These are phyloP conservation scores for Cladorrhinum sp. DNA, from an alignment of 2,329 filamentous ascomycete genomes.

Conservation along the genomic window DNA sequence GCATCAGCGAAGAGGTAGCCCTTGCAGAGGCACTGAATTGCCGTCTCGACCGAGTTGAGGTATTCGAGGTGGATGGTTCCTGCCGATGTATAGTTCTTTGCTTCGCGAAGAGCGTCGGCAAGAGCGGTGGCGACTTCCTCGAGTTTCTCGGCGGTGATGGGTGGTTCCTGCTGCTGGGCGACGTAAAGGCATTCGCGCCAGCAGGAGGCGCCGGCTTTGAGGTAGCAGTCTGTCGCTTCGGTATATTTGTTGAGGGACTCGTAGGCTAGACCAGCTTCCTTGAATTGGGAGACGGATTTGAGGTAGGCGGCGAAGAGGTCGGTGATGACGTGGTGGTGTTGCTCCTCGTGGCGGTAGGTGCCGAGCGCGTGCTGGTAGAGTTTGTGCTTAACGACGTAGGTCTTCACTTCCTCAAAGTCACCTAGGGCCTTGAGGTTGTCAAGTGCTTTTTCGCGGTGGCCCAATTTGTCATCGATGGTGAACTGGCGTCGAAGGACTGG, in stretches of 20 bases:
- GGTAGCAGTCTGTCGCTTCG: conserved; percentile 78
- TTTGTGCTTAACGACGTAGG: conserved; percentile 73
- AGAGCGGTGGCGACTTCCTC: conserved; percentile 68
- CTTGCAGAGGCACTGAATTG: conserved; percentile 77
- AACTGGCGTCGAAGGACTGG: conserved; percentile 69
- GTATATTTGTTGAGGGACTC: conserved; percentile 76
- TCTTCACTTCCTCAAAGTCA: conserved; percentile 72
- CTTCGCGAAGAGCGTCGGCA: conserved; percentile 75
- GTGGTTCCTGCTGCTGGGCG: conserved; percentile 64
- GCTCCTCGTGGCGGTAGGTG: conserved; percentile 77
- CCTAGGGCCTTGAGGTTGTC: conserved; percentile 69
- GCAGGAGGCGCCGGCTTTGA: conserved; percentile 68
- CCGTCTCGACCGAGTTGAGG: conserved; percentile 66
- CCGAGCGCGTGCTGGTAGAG: conserved; percentile 76
- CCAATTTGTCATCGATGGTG: conserved; percentile 84
- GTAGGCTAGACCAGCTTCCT: conserved; percentile 86
- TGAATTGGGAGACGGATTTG: conserved; percentile 69
- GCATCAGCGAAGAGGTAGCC: conserved; percentile 86
- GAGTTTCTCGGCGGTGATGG: conserved; percentile 59
- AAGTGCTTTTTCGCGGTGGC: conserved; percentile 73
- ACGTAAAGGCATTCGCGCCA: conserved; percentile 90
- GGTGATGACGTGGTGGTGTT: conserved; percentile 66
- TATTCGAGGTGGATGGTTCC: conserved; percentile 81
- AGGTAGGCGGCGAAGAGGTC: conserved; percentile 77
- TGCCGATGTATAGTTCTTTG: conserved; percentile 78